These are phyloP conservation scores for Chalaropsis ovoidea DNA, from an alignment of 2,329 filamentous ascomycete species.

Conservation along the genomic window DNA sequence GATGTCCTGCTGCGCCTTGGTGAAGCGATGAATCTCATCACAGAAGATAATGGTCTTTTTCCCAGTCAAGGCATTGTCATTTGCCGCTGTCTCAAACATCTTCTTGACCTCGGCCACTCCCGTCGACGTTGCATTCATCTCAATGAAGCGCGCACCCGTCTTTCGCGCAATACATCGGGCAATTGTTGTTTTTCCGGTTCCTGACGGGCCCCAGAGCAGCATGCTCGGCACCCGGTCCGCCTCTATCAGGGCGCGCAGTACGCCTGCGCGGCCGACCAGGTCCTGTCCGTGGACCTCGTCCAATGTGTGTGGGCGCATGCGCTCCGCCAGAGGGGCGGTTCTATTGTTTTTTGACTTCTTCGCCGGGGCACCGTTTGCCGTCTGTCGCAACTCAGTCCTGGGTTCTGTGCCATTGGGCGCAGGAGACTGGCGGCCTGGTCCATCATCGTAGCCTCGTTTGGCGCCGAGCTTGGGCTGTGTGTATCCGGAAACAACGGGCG, in stretches of 20 bases:
- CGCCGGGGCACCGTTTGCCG: conserved; percentile 17
- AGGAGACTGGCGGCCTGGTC: conserved; percentile 34
- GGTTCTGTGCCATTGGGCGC: background rate
- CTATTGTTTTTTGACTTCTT: conserved; percentile 62
- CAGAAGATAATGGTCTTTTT: conserved; percentile 94
- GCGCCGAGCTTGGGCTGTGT: conserved; percentile 6
- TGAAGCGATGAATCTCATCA: conserved; percentile 91
- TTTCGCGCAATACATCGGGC: conserved; percentile 78
- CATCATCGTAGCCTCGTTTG: conserved; percentile 47
- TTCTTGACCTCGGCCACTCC: conserved; percentile 88
- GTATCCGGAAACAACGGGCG: background rate
- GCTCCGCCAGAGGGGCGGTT: conserved; percentile 78
- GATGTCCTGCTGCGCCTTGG: conserved; percentile 86
- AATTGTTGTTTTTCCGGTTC: conserved; percentile 83
- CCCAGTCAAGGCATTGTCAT: conserved; percentile 69
- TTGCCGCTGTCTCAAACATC: conserved; percentile 73
- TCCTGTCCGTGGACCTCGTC: conserved; percentile 88
- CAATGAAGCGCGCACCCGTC: conserved; percentile 77
- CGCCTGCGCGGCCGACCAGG: conserved; percentile 72
- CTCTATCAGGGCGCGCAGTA: conserved; percentile 78
- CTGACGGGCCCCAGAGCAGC: conserved; percentile 81
- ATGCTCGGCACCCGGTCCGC: conserved; percentile 80
- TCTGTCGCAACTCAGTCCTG: background rate
- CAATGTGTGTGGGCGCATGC: conserved; percentile 76
- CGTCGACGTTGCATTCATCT: conserved; percentile 86